A percentile compares a stretch with the other conserved stretches of the same genome.
phyloP scores from a whole-genome alignment of 768 basidiomycete genomes.

The Lactarius hengduanensis region DNA sequence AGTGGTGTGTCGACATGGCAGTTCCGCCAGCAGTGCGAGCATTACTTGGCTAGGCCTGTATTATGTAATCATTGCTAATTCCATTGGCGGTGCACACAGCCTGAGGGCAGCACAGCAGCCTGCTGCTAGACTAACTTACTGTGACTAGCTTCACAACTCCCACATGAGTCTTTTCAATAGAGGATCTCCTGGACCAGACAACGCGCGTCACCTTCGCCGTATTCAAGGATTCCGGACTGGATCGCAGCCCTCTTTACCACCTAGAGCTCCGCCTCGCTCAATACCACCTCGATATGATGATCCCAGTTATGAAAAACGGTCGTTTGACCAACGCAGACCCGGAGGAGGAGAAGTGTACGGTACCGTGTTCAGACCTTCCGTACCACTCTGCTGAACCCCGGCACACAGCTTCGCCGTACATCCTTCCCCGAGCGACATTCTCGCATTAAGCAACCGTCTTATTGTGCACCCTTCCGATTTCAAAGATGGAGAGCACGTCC shows the following conservation, averaged over 20 bases:
- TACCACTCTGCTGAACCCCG: not conserved
- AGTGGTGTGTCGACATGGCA: slow-evolving; percentile 10
- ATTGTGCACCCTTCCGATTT: slow-evolving; percentile 82
- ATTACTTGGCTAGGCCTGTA: not conserved
- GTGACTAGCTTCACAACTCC: not conserved
- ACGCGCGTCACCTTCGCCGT: slow-evolving; percentile 24
- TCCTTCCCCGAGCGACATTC: slow-evolving; percentile 34
- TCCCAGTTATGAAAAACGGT: slow-evolving; percentile 35
- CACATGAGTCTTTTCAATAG: slow-evolving; percentile 28
- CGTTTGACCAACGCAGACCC: slow-evolving; percentile 30
- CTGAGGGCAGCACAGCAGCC: not conserved
- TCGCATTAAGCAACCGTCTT: slow-evolving; percentile 79
- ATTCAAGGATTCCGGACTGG: slow-evolving; percentile 25
- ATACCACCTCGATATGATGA: slow-evolving; percentile 34
- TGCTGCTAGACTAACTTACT: not conserved
- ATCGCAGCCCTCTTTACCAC: slow-evolving; percentile 23
- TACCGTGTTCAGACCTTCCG: not conserved
- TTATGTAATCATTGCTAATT: not conserved
- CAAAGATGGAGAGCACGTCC: slow-evolving; percentile 64
- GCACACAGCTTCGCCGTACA: slow-evolving; percentile 33
- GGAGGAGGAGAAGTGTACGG: slow-evolving; percentile 30
- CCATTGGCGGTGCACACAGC: not conserved
- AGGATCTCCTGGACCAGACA: slow-evolving; percentile 9
- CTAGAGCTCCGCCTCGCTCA: slow-evolving; percentile 25
- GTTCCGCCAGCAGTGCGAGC: not conserved